Conservation (phyloP, 2,329 filamentous ascomycete species). For the Scorias spongiosa region DNA sequence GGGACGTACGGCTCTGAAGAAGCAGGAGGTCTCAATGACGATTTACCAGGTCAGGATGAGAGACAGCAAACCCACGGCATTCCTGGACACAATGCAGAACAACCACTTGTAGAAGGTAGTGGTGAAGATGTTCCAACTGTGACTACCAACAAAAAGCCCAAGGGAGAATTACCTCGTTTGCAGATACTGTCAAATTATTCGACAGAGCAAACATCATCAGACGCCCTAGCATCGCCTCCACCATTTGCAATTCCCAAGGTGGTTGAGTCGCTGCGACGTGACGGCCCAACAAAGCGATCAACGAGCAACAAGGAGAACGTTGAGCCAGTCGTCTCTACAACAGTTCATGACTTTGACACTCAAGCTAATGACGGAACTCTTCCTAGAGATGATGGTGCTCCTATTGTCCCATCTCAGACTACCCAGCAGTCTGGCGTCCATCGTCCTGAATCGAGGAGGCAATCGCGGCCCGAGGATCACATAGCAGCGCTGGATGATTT, state of each 20-base stretch:
- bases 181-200: conserved; percentile 12
- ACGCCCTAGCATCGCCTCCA: conserved; percentile 9
- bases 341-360: not conserved
- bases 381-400: not conserved
- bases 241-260: conserved; percentile 10
- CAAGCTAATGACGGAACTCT: not conserved
- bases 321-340: conserved; percentile 6
- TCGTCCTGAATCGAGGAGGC: not conserved
- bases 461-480: conserved; percentile 26
- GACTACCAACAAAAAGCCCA: not conserved
- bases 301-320: conserved; percentile 20
- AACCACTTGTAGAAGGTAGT: not conserved
- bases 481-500: conserved; percentile 36
- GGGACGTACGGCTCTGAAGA: not conserved
- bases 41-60: not conserved
- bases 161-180: conserved; percentile 2
- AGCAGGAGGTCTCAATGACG: not conserved
- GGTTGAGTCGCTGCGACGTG: conserved; percentile 11
- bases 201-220: conserved; percentile 1
- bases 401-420: not conserved
- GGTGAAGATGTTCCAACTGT: not conserved
- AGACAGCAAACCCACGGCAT: too few species aligned
- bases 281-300: conserved; percentile 12
- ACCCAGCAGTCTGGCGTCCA: not conserved
- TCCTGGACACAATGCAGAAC: not conserved